Percentiles rank a stretch among this genome's conserved stretches.
Conservation (phyloP, 768 basidiomycete genomes). For the Rubroboletus pulcherrimus region DNA sequence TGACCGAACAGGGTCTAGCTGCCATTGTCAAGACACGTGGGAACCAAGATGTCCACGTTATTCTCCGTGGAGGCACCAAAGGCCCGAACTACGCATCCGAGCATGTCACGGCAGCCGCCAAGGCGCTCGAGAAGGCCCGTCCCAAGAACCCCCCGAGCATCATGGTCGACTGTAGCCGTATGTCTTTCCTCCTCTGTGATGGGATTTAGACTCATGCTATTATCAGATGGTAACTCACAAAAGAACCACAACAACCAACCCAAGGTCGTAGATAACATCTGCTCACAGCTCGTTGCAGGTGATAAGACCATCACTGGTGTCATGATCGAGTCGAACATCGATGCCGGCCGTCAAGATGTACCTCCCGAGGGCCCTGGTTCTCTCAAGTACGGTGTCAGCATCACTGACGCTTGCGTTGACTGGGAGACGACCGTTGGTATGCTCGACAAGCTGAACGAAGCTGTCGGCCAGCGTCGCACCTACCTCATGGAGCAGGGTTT, state of each 20-base stretch:
- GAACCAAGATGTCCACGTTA: constrained; percentile 88
- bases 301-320: constrained; percentile 79
- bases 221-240: constrained; percentile 86
- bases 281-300: constrained; percentile 70
- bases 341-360: constrained; percentile 87
- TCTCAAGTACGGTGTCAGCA: constrained; percentile 79
- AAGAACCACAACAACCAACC: constrained; percentile 95
- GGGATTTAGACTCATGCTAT: background rate
- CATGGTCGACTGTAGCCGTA: constrained; percentile 87
- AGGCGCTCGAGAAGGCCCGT: constrained; percentile 61
- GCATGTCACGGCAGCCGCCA: constrained; percentile 61
- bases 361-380: constrained; percentile 63
- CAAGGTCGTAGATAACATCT: constrained; percentile 67
- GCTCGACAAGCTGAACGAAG: constrained; percentile 66
- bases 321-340: constrained; percentile 96
- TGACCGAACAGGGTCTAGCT: constrained; percentile 84
- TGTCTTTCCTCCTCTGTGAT: constrained; percentile 25
- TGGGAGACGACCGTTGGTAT: constrained; percentile 77
- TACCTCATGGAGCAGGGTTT: constrained; percentile 25
- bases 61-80: constrained; percentile 87
- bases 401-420: constrained; percentile 90
- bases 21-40: constrained; percentile 90
- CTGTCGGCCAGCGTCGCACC: constrained; percentile 27
- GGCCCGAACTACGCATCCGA: constrained; percentile 87
- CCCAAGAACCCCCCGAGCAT: constrained; percentile 55